Evolutionary conservation across 805 yeast species (phyloP).

Genomic region (Kregervanrija pseudodelftensis): DNA sequence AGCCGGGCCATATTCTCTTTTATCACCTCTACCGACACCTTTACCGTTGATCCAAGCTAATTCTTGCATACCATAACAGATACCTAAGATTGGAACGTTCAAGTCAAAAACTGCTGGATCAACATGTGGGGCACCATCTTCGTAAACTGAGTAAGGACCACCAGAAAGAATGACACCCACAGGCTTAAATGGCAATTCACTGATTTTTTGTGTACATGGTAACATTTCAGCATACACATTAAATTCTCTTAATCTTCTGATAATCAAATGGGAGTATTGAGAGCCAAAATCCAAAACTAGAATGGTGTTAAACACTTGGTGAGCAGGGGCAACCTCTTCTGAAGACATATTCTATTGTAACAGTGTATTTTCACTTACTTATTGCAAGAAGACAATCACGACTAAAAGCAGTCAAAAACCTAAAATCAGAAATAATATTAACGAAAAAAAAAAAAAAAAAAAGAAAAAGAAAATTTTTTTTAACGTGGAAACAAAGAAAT

Average conservation of each 20-base stretch:
- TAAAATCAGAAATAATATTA: too few species aligned
- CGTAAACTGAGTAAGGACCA: slow-evolving; percentile 97
- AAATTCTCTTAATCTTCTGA: slow-evolving; percentile 96
- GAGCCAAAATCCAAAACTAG: slow-evolving; percentile 97
- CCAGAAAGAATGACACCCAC: slow-evolving; percentile 95
- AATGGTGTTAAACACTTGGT: slow-evolving; percentile 90
- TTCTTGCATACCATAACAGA: slow-evolving; percentile 99
- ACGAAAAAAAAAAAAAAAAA: too few species aligned
- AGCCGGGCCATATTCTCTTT: slow-evolving; percentile 98
- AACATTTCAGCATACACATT: slow-evolving; percentile 98
- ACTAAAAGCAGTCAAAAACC: too few species aligned
- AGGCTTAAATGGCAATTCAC: slow-evolving; percentile 89
- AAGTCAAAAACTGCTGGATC: slow-evolving; percentile 89
- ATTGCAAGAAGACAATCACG: too few species aligned
- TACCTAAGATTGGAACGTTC: slow-evolving; percentile 91
- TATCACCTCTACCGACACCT: slow-evolving; percentile 91
- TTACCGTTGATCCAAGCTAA: slow-evolving; percentile 96
- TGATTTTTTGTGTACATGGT: slow-evolving; percentile 96
- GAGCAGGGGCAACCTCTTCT: slow-evolving; percentile 46
- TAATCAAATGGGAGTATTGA: slow-evolving; percentile 93
- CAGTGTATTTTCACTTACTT: too few species aligned
- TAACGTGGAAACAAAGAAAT: too few species aligned
- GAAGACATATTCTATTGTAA: slow-evolving; percentile 9
- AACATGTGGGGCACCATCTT: slow-evolving; percentile 93
- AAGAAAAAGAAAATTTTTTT: too few species aligned